These are phyloP conservation scores for Iberis amara DNA, from an alignment of 441 rosid species.

Conservation along the genomic window DNA sequence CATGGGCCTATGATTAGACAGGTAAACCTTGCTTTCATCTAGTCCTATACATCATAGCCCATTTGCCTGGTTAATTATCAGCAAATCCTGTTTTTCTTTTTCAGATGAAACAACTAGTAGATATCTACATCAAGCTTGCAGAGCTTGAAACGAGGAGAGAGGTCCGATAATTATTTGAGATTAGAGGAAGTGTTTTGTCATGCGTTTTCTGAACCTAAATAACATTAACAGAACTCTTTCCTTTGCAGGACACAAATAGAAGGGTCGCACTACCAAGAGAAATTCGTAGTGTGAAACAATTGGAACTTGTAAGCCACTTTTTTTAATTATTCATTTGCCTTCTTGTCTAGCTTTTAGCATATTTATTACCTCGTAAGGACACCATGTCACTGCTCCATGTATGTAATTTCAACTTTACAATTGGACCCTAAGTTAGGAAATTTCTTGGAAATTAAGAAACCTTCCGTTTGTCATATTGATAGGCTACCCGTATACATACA, in stretches of 20 bases:
- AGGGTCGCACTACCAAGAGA: constrained; percentile 74
- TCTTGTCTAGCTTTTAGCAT: constrained; percentile 18
- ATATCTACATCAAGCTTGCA: constrained; percentile 91
- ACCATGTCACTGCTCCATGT: constrained; percentile 5
- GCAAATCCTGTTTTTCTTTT: constrained; percentile 17
- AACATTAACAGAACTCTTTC: constrained; percentile 24
- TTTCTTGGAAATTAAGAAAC: neutral
- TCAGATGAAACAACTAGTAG: constrained; percentile 96
- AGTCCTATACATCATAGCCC: constrained; percentile 13
- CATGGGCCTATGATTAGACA: constrained; percentile 83
- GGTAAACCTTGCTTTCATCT: constrained; percentile 34
- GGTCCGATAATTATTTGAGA: constrained; percentile 42
- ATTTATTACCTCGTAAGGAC: constrained; percentile 16
- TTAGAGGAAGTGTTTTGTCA: constrained; percentile 19
- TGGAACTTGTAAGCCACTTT: constrained; percentile 73
- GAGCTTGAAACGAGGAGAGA: constrained; percentile 96
- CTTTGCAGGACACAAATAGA: constrained; percentile 70
- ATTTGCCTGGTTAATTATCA: constrained; percentile 10
- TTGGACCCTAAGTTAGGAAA: neutral
- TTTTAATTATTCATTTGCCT: constrained; percentile 14
- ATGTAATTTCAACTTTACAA: neutral
- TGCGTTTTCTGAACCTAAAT: constrained; percentile 18
- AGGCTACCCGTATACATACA: constrained; percentile 4
- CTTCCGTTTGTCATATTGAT: constrained; percentile 7
- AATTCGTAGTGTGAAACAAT: constrained; percentile 70